Base-by-base conservation (phyloP, 805 yeast species). In the Saccharomycopsis fermentans region DNA sequence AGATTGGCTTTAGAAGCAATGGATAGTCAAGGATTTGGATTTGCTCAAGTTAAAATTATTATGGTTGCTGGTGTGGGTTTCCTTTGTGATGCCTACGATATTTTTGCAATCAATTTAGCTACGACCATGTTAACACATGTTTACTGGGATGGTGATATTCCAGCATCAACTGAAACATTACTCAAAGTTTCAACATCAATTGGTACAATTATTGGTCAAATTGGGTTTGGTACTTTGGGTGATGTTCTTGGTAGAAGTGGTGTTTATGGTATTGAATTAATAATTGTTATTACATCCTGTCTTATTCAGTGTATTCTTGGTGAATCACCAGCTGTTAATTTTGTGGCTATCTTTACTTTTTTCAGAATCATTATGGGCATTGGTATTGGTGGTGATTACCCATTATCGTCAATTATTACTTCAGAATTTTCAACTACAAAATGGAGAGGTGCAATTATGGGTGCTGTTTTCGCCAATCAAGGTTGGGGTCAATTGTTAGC, bases 361-460 rank as follows among this genome's bases (percentile, higher is more conserved):
- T 84, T 82, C 75, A 86, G 97, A 82, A 83, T 90, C 64, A 69
- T 90, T 62, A 86, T 84, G 89, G 97, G 97, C 78, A 85, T 90
- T 67, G 97, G 97, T 82, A 90, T 90, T 67, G 97, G 97, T 77
- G 97, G 96, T 79, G 97, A 90, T 76, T 90, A 90, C 73, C 96
- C 97, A 65, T 78, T 90, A 68, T 88, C 96, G 17, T 88, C 96
- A 14, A 86, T 90, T 71, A 89, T 90, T 65, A 86, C 96, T 11
- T 85, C 96, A 57, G 97, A 90, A 77, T 90, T 90, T 68, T 81
- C 96, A 27, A 88, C 96, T 60, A 90, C 96, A 65, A 89, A 87
- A 74, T 89, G 96, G 96, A 87, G 97, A 83, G 97, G 97, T 79
- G 96, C 96, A 64, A 89, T 89, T 66, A 90, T 90, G 96, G 90